Evolutionary conservation across 1,284 basidiomycete species (phyloP), one percentile per base, ranked within the genome.

Genomic region (Amylostereum areolatum): DNA sequence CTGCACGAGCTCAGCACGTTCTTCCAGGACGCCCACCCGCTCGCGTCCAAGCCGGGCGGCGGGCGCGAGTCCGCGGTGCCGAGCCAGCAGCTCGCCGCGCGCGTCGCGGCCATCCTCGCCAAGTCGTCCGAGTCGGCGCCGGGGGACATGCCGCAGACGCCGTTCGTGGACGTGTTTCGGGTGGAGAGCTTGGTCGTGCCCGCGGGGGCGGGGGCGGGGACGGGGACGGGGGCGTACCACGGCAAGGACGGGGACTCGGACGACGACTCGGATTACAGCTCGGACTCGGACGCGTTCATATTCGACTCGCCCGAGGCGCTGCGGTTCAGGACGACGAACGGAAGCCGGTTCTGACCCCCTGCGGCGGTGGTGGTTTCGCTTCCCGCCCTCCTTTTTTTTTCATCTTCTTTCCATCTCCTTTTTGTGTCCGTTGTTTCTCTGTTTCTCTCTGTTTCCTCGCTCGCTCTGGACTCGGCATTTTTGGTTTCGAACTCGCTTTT

Each of bases 1-100:
- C 74, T 96, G 40, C 89, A 95, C 60, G 87, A 90, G 52, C 73
- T 97, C 41, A 90, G 84, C 53, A 84, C 83, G 53, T 95, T 89
- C 74, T 94, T 94, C 74, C 87, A 89, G 60, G 81, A 84, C 46
- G 71, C 72, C 37, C 55, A 49, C 18, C 52, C 57, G 46, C 61
- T 43, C 45, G 57, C 43, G 48, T 57, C 52, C 12, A 55, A 55
- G 45, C 6, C 41, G 24, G 18, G 24, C 12, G 44, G 57, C 41
- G 44, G 55, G 33, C 58, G 63, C 40, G 57, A 59, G 4, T 56
- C 54, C 1, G 55, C 71, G 35, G 56, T 69, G 45, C 79, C 80
- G 2, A 79, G 75, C 51, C 74, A 80, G 46, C 78, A 81, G 53
- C 65, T 89, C 8, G 85, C 88, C 62, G 87, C 85, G 37, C 77